Conservation (phyloP, 2,329 filamentous ascomycete species). For the Chaetomiaceae sp. region DNA sequence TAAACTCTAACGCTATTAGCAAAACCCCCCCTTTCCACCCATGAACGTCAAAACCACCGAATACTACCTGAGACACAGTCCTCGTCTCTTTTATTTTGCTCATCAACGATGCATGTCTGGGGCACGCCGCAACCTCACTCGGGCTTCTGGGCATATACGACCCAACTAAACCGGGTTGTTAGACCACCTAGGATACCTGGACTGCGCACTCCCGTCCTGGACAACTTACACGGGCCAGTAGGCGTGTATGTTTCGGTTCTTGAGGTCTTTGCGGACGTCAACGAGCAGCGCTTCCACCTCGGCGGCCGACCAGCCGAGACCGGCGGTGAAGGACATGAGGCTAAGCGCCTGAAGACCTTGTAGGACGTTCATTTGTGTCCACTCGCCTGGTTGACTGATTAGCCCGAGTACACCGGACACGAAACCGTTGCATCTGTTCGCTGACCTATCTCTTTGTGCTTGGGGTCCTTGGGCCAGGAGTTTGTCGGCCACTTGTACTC, state of each 20-base stretch:
- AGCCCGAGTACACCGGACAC: no score
- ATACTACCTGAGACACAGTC: no score
- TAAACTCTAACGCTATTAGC: no score
- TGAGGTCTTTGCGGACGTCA: no score
- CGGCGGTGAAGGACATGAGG: slow-evolving; percentile 7
- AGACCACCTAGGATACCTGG: no score
- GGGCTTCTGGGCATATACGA: slow-evolving; percentile 1
- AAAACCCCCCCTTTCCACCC: neutral
- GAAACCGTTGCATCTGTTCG: no score
- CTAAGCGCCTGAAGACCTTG: slow-evolving; percentile 3
- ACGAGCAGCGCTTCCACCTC: slow-evolving; percentile 11
- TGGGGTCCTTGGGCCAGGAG: slow-evolving; percentile 43
- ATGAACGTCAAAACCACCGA: no score
- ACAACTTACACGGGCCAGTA: slow-evolving; percentile 12
- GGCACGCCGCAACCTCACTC: neutral
- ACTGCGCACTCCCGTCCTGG: no score
- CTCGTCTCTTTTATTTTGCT: neutral
- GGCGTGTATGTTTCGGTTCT: slow-evolving; percentile 3
- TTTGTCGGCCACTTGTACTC: slow-evolving; percentile 44
- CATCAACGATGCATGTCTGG: no score
- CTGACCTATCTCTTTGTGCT: slow-evolving; percentile 38
- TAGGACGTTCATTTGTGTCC: neutral
- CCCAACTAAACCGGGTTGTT: neutral
- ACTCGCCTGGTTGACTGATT: neutral
- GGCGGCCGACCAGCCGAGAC: slow-evolving; percentile 15